These are phyloP conservation scores for Cryphonectria nitschkei DNA, from an alignment of 2,329 filamentous ascomycete genomes.

Conservation along the genomic window DNA sequence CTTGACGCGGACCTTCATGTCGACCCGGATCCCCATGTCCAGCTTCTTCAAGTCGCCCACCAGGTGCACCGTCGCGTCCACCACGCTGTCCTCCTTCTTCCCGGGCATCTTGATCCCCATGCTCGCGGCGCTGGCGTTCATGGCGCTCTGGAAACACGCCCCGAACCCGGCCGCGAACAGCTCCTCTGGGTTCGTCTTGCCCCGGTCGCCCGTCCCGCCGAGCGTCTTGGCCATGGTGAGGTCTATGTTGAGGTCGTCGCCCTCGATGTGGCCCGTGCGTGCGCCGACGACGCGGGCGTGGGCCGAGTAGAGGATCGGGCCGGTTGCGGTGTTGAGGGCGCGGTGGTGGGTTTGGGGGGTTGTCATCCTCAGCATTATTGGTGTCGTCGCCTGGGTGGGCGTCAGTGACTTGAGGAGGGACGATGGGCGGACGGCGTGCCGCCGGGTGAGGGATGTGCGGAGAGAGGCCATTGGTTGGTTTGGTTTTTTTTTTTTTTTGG, in stretches of 20 bases:
- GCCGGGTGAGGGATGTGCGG: neutral
- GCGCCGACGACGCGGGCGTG: slow-evolving; percentile 44
- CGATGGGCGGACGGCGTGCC: neutral
- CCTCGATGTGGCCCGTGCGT: slow-evolving; percentile 37
- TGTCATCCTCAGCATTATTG: neutral
- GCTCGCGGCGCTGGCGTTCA: slow-evolving; percentile 46
- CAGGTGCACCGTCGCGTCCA: slow-evolving; percentile 47
- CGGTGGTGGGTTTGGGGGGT: slow-evolving; percentile 25
- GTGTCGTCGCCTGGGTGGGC: slow-evolving; percentile 28
- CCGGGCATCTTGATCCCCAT: slow-evolving; percentile 47
- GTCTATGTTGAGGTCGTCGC: slow-evolving; percentile 38
- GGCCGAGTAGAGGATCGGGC: slow-evolving; percentile 43
- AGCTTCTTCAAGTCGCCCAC: slow-evolving; percentile 49
- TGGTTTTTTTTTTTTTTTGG: too few relatives aligned
- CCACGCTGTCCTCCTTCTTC: slow-evolving; percentile 41
- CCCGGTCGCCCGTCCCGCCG: slow-evolving; percentile 42
- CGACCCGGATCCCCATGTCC: slow-evolving; percentile 48
- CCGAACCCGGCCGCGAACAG: slow-evolving; percentile 52
- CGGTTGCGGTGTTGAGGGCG: slow-evolving; percentile 44
- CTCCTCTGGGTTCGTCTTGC: slow-evolving; percentile 52
- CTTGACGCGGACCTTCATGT: slow-evolving; percentile 45
- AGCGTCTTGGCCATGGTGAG: slow-evolving; percentile 49
- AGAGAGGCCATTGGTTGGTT: neutral
- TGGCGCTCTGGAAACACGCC: slow-evolving; percentile 51
- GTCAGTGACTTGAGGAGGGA: neutral